Conservation (phyloP, 306 rosid genomes). For the Vicia sativa region DNA sequence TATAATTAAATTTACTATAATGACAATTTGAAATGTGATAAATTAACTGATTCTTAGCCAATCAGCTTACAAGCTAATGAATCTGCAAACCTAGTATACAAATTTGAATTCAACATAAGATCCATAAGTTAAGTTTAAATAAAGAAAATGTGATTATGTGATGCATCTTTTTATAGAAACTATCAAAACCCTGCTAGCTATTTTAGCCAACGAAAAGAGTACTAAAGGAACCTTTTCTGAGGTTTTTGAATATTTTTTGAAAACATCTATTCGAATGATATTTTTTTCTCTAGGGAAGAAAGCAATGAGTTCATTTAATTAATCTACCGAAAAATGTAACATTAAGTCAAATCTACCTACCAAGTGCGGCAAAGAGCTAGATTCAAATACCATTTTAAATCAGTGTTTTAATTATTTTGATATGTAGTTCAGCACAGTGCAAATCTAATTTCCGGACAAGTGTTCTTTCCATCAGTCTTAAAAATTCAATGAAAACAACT, state of each 20-base stretch:
- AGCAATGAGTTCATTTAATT: not conserved
- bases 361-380: not conserved
- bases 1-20: not conserved
- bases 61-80: not conserved
- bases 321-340: not conserved
- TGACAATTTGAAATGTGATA: conserved; percentile 10
- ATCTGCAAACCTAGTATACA: not conserved
- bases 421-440: conserved; percentile 18
- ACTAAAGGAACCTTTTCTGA: not conserved
- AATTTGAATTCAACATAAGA: conserved; percentile 5
- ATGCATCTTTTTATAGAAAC: not conserved
- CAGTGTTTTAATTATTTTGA: not conserved
- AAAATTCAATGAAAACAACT: not conserved
- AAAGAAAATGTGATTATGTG: not conserved
- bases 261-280: not conserved
- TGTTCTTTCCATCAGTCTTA: conserved; percentile 16
- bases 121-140: not conserved
- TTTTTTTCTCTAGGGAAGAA: not conserved
- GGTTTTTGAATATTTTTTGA: not conserved
- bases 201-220: not conserved
- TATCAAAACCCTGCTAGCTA: conserved; percentile 1
- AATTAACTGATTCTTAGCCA: conserved; percentile 3
- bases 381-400: conserved; percentile 8
- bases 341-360: conserved; percentile 6
- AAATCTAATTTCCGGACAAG: conserved; percentile 25